phyloP scores from a whole-genome alignment of 345 rosid species.

The Euphorbia tirucalli region DNA sequence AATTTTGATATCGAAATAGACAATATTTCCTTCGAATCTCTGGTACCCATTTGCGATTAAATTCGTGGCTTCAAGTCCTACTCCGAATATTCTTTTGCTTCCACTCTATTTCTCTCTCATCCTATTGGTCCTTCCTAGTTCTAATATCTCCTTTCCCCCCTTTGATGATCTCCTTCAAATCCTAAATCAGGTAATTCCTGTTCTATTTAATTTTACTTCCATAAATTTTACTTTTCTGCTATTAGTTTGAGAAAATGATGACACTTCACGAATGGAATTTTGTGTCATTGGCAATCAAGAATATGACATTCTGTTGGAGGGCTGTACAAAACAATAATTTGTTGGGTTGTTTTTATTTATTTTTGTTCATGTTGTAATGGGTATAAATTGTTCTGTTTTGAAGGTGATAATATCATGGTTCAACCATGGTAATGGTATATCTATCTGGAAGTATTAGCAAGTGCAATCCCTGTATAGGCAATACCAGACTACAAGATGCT shows the following conservation, averaged over 20 bases:
- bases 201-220: not conserved
- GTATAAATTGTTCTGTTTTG: not conserved
- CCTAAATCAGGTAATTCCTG: slow-evolving; percentile 5
- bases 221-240: too few species aligned
- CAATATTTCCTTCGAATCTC: slow-evolving; percentile 25
- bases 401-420: slow-evolving; percentile 47
- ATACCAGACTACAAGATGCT: slow-evolving; percentile 19
- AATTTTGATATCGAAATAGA: not conserved
- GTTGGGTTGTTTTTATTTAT: not conserved
- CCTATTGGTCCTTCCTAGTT: not conserved
- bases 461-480: slow-evolving; percentile 24
- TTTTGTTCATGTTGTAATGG: not conserved
- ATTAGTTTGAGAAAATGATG: too few species aligned
- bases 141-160: too few species aligned
- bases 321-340: too few species aligned
- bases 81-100: slow-evolving; percentile 26
- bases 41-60: slow-evolving; percentile 44
- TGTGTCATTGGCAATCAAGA: too few species aligned
- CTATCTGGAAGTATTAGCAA: slow-evolving; percentile 43
- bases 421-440: slow-evolving; percentile 52
- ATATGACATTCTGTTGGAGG: too few species aligned
- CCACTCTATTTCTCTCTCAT: slow-evolving; percentile 1
- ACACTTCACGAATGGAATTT: too few species aligned
- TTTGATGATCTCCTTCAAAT: not conserved
- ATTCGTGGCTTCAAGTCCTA: slow-evolving; percentile 49